phyloP scores from a whole-genome alignment of 1,284 basidiomycete species.

The Uromyces viciae-fabae region DNA sequence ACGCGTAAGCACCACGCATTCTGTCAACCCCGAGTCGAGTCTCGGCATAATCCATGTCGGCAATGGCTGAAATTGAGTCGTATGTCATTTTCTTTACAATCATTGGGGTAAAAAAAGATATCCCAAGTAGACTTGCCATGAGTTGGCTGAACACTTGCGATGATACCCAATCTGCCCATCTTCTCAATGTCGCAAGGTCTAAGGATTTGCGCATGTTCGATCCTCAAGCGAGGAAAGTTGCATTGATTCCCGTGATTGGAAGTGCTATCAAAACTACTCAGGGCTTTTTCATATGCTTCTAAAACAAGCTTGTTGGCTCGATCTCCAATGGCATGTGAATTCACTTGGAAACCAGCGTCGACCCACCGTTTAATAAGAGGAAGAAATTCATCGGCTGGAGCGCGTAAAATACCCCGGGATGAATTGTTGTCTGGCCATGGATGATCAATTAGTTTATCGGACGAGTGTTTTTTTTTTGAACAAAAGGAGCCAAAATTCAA shows the following conservation, averaged over 20 bases:
- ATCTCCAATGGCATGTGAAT: slow-evolving; percentile 50
- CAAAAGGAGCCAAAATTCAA: background rate
- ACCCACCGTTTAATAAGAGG: slow-evolving; percentile 39
- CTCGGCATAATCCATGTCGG: slow-evolving; percentile 52
- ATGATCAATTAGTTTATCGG: background rate
- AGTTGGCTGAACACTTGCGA: slow-evolving; percentile 52
- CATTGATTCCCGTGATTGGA: background rate
- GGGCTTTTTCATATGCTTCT: slow-evolving; percentile 49
- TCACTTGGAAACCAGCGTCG: slow-evolving; percentile 32
- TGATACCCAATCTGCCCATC: slow-evolving; percentile 49
- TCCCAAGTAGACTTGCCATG: slow-evolving; percentile 48
- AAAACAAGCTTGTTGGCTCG: slow-evolving; percentile 51
- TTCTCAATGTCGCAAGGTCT: slow-evolving; percentile 47
- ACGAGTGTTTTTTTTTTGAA: background rate
- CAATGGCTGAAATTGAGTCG: slow-evolving; percentile 23
- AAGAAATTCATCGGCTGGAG: background rate
- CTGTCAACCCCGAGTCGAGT: slow-evolving; percentile 48
- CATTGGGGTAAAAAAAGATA: too few species aligned
- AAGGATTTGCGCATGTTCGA: slow-evolving; percentile 53
- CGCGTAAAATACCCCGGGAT: slow-evolving; percentile 16
- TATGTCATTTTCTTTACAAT: too few species aligned
- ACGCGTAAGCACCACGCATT: slow-evolving; percentile 50
- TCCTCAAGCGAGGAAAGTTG: slow-evolving; percentile 47
- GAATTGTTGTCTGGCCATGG: slow-evolving; percentile 40
- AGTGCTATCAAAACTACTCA: slow-evolving; percentile 21